Evolutionary conservation across 768 basidiomycete species (phyloP), one percentile per base, ranked within the genome.

Genomic region (Austroboletus eburneus): DNA sequence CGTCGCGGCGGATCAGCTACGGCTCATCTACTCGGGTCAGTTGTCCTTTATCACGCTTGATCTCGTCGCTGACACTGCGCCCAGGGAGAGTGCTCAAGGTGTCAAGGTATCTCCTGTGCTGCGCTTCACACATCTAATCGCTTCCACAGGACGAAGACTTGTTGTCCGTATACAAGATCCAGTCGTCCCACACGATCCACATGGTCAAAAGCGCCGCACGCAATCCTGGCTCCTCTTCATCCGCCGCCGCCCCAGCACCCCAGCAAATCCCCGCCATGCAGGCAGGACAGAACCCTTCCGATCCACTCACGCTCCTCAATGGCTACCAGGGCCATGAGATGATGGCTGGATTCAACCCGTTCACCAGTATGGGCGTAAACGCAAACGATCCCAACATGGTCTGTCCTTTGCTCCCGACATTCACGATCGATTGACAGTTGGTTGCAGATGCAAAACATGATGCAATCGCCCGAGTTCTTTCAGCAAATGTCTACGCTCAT

Each of bases 371-470:
- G 80, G 95, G 94, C 2, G 41, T 95, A 36, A 99, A 99, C 61
- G 74, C 79, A 4, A 90, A 89, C 56, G 95, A 97, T 63, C 94
- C 94, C 0, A 96, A 97, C 64, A 89, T 95, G 81, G 91, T 91
- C 49, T 54, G 79, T 50, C 14, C 7, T 27, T 6, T 27, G 27
- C 27, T 27, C 27, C 30, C 34, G 34, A 8, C 16, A 5, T 14
- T 5, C 33, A 34, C 33, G 8, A 8, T 5, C 7, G 8, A 16
- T 18, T 6, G 13, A 5, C 18, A 7, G 9, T 17, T 17, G 13
- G 5, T 20, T 10, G 6, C 57, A 91, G 87, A 72, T 94, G 66
- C 85, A 91, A 62, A 72, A 72, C 23, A 85, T 97, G 87, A 78
- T 96, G 75, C 81, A 86, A 58, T 84, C 80, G 16, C 89, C 89